Conservation (phyloP, 169 alveolate genomes). For the Plasmodium coatneyi region DNA sequence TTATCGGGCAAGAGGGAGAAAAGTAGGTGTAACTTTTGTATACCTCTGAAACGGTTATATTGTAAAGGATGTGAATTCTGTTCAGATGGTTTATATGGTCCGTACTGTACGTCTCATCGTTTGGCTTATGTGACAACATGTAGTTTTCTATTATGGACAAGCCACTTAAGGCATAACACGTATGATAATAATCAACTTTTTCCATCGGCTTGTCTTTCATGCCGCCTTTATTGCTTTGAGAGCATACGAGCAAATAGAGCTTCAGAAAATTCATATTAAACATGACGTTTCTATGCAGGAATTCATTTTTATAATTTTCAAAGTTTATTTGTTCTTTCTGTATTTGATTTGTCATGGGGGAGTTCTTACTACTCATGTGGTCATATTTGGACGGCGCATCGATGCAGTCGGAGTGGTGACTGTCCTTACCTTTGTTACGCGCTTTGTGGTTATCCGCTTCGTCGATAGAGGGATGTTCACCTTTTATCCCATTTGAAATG, state of each 20-base stretch:
- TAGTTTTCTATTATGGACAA: constrained; percentile 79
- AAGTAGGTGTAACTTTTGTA: constrained; percentile 60
- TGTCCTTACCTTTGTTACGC: background rate
- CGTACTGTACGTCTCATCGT: background rate
- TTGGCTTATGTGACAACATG: background rate
- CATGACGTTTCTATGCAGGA: constrained; percentile 77
- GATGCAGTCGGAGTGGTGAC: background rate
- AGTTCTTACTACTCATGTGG: background rate
- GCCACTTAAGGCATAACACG: constrained; percentile 95
- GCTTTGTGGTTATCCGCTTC: background rate
- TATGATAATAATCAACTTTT: constrained; percentile 95
- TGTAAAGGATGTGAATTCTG: constrained; percentile 61
- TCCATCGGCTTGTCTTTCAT: constrained; percentile 96
- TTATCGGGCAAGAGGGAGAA: constrained; percentile 50
- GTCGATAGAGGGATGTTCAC: constrained; percentile 5
- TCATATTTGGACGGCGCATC: background rate
- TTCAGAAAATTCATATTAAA: constrained; percentile 61
- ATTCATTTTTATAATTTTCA: constrained; percentile 69
- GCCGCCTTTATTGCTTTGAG: constrained; percentile 91
- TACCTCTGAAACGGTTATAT: constrained; percentile 56
- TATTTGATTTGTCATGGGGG: background rate
- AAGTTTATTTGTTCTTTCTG: constrained; percentile 17
- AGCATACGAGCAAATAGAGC: constrained; percentile 76
- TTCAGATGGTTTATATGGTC: constrained; percentile 40
- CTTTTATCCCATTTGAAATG: constrained; percentile 78